Base-by-base conservation (phyloP, 495 filamentous ascomycete species). In the Neurospora tetrasperma region DNA sequence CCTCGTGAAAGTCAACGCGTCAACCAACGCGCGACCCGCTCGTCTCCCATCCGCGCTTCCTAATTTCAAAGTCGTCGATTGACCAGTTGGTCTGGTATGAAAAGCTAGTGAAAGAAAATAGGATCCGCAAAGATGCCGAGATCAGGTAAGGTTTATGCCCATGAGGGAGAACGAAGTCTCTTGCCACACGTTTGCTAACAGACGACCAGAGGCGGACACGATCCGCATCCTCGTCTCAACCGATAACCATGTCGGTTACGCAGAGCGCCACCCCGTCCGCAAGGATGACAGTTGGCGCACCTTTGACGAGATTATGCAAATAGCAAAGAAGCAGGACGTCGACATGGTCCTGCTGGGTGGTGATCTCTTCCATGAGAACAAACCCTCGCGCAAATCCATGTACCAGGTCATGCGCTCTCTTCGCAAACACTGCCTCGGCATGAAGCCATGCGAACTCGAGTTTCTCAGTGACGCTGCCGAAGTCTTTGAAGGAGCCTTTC, bases 301-400 rank as follows among this genome's bases (percentile, higher is more conserved):
- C 70, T 99, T 99, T 82, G 90, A 98, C 77, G 96, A 99, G 80
- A 87, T 97, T 62, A 97, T 99, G 93, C 91, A 90, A 73, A 82
- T 98, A 16, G 96, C 94, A 11, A 93, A 91, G 79, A 88, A 92
- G 66, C 87, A 87, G 62, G 96, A 98, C 84, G 96, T 92, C 71
- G 96, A 99, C 82, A 98, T 98, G 96, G 91, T 99, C 8, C 86
- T 99, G 12, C 87, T 98, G 23, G 95, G 90, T 9, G 96, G 96
- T 38, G 96, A 99, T 78, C 87, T 99, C 2, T 99, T 99, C 82
- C 96, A 99, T 80, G 96, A 99, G 74, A 99, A 99, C 77, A 97
- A 97, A 79, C 96, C 96, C 6, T 97, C 93, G n/a, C 87, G 96
- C 62, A 96, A 97, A 77, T 87, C 94, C 42, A 93, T 99, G 92